These are phyloP conservation scores for Crithidia sp. DNA, from an alignment of 208 protist genomes.

Conservation along the genomic window DNA sequence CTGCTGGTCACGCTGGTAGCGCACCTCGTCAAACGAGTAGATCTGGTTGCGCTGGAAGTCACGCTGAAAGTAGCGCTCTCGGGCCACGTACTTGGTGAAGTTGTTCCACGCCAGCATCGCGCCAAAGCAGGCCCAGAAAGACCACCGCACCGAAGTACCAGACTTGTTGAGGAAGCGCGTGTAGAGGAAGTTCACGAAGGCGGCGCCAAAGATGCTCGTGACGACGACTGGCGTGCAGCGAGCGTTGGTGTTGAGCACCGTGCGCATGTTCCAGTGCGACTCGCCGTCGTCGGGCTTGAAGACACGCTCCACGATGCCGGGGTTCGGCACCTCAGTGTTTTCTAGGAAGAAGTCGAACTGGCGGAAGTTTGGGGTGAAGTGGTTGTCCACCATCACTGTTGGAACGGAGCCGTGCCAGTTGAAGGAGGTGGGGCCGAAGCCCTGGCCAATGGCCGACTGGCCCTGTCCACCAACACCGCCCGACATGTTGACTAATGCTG, in stretches of 20 bases:
- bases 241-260: slow-evolving; percentile 67
- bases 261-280: slow-evolving; percentile 73
- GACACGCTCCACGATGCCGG: slow-evolving; percentile 68
- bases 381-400: slow-evolving; percentile 64
- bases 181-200: slow-evolving; percentile 81
- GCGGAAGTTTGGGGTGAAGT: slow-evolving; percentile 87
- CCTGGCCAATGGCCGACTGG: slow-evolving; percentile 44
- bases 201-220: slow-evolving; percentile 72
- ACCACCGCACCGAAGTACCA: slow-evolving; percentile 78
- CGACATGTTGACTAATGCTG: slow-evolving; percentile 39
- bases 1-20: slow-evolving; percentile 83
- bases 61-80: slow-evolving; percentile 87
- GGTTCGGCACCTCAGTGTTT: slow-evolving; percentile 71
- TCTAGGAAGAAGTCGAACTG: slow-evolving; percentile 90
- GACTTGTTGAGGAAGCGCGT: slow-evolving; percentile 76
- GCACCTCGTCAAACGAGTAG: slow-evolving; percentile 84
- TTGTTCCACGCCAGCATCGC: slow-evolving; percentile 83
- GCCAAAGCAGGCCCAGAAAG: slow-evolving; percentile 76
- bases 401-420: slow-evolving; percentile 88
- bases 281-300: slow-evolving; percentile 78
- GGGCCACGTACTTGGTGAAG: slow-evolving; percentile 81
- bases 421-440: slow-evolving; percentile 57
- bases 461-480: slow-evolving; percentile 43
- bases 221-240: slow-evolving; percentile 80
- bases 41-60: slow-evolving; percentile 91